A percentile compares a stretch with the other conserved stretches of the same genome.
phyloP scores from a whole-genome alignment of 257 asterid species.

The Thymus mandschuricus region DNA sequence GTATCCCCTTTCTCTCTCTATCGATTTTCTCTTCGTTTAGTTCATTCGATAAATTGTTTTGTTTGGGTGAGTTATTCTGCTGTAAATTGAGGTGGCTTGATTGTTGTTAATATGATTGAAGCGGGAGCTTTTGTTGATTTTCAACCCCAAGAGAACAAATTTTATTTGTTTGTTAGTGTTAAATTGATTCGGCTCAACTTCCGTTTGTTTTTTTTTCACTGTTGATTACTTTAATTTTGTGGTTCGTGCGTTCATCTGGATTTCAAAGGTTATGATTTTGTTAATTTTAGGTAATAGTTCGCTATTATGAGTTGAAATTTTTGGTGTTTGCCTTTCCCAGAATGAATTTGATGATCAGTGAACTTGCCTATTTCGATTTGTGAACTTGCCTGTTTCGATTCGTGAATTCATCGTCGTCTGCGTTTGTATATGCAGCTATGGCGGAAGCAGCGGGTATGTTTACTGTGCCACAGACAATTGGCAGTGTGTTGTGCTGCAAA shows the following conservation, averaged over 20 bases:
- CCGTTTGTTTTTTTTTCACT: no score
- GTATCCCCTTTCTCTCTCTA: neutral
- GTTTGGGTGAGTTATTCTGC: neutral
- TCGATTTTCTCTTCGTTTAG: neutral
- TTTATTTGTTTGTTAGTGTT: no score
- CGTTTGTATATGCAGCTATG: constrained; percentile 29
- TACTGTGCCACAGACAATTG: constrained; percentile 43
- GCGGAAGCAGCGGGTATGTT: constrained; percentile 47
- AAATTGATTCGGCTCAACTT: no score
- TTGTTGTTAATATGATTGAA: no score
- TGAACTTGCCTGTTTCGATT: neutral
- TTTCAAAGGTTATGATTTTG: neutral
- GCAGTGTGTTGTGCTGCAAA: constrained; percentile 54
- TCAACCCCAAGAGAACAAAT: no score
- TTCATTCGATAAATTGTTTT: neutral
- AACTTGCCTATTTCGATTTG: neutral
- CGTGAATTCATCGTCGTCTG: neutral
- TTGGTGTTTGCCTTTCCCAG: no score
- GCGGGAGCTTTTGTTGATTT: neutral
- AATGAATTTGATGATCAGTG: neutral
- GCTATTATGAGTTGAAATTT: no score
- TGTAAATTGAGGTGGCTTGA: neutral
- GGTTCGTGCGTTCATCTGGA: neutral
- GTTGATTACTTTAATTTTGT: no score
- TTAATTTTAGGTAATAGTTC: neutral